Conservation (phyloP, 1,284 basidiomycete species). For the Malassezia dermatis region DNA sequence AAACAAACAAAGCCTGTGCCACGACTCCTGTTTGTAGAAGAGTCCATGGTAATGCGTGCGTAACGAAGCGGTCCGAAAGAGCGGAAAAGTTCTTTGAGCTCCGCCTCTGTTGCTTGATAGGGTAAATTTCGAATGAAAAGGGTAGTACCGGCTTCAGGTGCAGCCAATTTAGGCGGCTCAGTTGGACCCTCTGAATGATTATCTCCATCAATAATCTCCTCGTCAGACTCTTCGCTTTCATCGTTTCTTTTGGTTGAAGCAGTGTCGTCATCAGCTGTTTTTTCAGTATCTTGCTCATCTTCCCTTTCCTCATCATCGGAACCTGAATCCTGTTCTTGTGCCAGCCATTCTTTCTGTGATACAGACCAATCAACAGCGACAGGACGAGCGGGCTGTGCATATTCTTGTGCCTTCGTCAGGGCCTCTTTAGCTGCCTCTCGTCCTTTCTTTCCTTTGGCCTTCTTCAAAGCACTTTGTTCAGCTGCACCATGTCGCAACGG, state of each 20-base stretch:
- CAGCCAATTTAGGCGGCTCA: conserved; percentile 28
- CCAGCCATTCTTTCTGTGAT: conserved; percentile 83
- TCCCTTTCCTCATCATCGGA: conserved; percentile 30
- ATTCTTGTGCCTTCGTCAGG: conserved; percentile 23
- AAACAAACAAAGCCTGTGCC: conserved; percentile 97
- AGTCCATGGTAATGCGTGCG: conserved; percentile 80
- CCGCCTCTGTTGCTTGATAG: conserved; percentile 58
- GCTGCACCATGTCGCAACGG: conserved; percentile 61
- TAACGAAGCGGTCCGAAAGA: conserved; percentile 86
- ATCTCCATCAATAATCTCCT: conserved; percentile 23
- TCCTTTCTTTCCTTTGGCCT: conserved; percentile 57
- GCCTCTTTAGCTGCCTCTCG: conserved; percentile 56
- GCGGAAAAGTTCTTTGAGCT: conserved; percentile 41
- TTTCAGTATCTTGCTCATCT: conserved; percentile 35
- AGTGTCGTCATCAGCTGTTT: conserved; percentile 50
- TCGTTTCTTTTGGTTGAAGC: conserved; percentile 39
- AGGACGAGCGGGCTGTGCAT: conserved; percentile 53
- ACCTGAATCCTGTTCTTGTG: conserved; percentile 49
- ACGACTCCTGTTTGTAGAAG: conserved; percentile 68
- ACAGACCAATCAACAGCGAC: conserved; percentile 95
- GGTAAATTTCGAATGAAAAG: conserved; percentile 90
- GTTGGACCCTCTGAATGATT: conserved; percentile 50
- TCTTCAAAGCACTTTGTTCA: conserved; percentile 58
- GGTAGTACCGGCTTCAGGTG: conserved; percentile 60
- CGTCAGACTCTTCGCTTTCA: conserved; percentile 24